A percentile compares a stretch with the other conserved stretches of the same genome.
phyloP scores from a whole-genome alignment of 2,329 filamentous ascomycete species.

The Piedraia hortae region DNA sequence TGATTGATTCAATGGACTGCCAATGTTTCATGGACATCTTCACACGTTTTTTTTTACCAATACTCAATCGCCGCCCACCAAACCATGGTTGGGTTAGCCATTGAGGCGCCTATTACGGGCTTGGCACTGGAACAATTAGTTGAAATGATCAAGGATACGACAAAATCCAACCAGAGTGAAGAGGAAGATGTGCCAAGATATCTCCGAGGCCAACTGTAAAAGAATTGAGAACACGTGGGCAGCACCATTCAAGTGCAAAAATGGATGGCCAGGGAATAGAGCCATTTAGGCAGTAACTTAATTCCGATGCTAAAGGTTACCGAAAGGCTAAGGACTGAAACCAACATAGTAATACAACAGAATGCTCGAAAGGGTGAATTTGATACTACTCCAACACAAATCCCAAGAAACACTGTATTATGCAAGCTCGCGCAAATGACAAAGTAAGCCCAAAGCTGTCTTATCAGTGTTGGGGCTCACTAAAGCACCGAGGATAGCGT shows the following conservation, averaged over 20 bases:
- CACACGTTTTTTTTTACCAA: conserved; percentile 92
- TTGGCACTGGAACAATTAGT: conserved; percentile 67
- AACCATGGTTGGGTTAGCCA: conserved; percentile 56
- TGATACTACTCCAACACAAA: too few relatives aligned
- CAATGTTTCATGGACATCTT: conserved; percentile 99
- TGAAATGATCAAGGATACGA: conserved; percentile 37
- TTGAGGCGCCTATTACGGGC: conserved; percentile 80
- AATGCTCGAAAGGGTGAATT: too few relatives aligned
- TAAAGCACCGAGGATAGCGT: conserved; percentile 20
- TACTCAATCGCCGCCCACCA: conserved; percentile 76
- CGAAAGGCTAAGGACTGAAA: too few relatives aligned
- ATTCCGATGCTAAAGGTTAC: too few relatives aligned
- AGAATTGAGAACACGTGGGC: too few relatives aligned
- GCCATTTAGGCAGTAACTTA: too few relatives aligned
- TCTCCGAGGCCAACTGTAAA: conserved; percentile 9
- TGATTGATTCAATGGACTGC: conserved; percentile 97
- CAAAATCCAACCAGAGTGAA: conserved; percentile 37
- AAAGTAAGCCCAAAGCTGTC: conserved; percentile 17
- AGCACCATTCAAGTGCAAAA: too few relatives aligned
- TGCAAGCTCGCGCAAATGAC: conserved; percentile 12
- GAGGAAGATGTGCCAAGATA: conserved; percentile 23
- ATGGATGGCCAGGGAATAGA: too few relatives aligned
- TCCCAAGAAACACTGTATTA: too few relatives aligned
- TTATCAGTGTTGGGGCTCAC: conserved; percentile 18
- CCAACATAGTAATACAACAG: too few relatives aligned